Evolutionary conservation across 352 stramenopile genomes (phyloP).

Genomic region (Globisporangium echinulatum): DNA sequence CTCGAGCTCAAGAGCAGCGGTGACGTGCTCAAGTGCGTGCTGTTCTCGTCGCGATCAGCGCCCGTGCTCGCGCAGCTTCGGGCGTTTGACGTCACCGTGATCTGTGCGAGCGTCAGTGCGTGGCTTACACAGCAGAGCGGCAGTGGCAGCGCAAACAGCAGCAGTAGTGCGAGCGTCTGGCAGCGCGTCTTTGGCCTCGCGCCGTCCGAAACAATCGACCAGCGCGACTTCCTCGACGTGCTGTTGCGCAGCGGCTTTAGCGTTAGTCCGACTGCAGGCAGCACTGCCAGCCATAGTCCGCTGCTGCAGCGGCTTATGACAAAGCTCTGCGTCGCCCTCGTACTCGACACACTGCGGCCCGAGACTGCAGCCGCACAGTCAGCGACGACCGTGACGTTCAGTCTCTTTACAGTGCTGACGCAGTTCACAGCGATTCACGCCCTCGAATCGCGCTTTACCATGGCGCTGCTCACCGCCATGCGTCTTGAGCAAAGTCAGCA

Average conservation of each 20-base stretch:
- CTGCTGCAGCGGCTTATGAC: constrained; percentile 19
- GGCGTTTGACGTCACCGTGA: constrained; percentile 18
- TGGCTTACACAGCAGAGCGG: constrained; percentile 32
- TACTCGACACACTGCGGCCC: constrained; percentile 33
- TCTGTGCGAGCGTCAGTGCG: constrained; percentile 24
- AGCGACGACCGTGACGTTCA: constrained; percentile 24
- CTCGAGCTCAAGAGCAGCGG: constrained; percentile 31
- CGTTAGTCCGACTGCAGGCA: background rate
- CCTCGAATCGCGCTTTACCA: constrained; percentile 42
- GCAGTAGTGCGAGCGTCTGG: constrained; percentile 35
- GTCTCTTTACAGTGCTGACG: constrained; percentile 42
- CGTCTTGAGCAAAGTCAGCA: constrained; percentile 28
- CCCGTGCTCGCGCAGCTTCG: constrained; percentile 24
- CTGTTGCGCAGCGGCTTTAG: constrained; percentile 34
- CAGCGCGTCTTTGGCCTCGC: constrained; percentile 32
- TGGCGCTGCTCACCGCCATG: constrained; percentile 31
- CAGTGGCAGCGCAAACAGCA: constrained; percentile 2
- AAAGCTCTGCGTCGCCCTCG: constrained; percentile 33
- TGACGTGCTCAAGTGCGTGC: constrained; percentile 20
- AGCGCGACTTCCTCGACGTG: constrained; percentile 38
- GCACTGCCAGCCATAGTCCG: background rate
- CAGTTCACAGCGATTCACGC: constrained; percentile 34
- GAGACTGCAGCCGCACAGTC: constrained; percentile 19
- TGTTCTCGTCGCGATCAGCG: constrained; percentile 12
- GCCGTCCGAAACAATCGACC: constrained; percentile 21